Evolutionary conservation across 768 basidiomycete species (phyloP).

Genomic region (Boletus reticulatus): DNA sequence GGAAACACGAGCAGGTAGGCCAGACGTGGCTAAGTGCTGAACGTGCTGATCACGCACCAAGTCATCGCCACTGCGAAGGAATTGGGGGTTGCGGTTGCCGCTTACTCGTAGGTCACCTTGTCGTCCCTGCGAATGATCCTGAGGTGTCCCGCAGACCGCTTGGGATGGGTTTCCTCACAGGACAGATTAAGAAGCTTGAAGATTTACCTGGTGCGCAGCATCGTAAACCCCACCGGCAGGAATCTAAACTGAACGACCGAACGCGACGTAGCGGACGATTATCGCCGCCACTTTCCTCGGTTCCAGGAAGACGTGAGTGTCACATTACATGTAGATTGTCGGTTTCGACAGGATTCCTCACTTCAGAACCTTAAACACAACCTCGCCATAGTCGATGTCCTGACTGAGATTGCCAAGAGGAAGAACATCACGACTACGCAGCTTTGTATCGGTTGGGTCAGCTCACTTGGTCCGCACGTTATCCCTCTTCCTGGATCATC

Average conservation of each 20-base stretch:
- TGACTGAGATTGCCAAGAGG: conserved; percentile 40
- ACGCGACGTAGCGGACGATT: conserved; percentile 36
- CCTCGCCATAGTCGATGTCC: conserved; percentile 39
- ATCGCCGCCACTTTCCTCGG: conserved; percentile 35
- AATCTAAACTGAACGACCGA: background rate
- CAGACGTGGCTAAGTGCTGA: background rate
- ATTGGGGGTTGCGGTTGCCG: conserved; percentile 53
- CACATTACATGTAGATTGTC: background rate
- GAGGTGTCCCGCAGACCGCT: conserved; percentile 40
- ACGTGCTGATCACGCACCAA: conserved; percentile 5
- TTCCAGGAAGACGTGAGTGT: conserved; percentile 41
- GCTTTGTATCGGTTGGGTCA: conserved; percentile 44
- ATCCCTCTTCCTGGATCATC: conserved; percentile 52
- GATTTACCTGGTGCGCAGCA: conserved; percentile 31
- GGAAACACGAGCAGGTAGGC: conserved; percentile 42
- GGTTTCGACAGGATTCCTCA: background rate
- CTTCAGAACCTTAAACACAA: conserved; percentile 41
- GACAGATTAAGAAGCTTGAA: conserved; percentile 39
- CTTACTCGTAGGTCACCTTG: conserved; percentile 44
- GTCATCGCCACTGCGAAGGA: conserved; percentile 56
- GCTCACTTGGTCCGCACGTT: conserved; percentile 38
- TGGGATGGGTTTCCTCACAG: conserved; percentile 49
- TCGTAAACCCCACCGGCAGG: background rate
- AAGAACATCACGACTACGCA: conserved; percentile 43
- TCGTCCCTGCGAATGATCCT: background rate